Percentiles rank a stretch among this genome's conserved stretches.
phyloP scores from a whole-genome alignment of 2,329 filamentous ascomycete species.

The Arthrobotrys iridis region DNA sequence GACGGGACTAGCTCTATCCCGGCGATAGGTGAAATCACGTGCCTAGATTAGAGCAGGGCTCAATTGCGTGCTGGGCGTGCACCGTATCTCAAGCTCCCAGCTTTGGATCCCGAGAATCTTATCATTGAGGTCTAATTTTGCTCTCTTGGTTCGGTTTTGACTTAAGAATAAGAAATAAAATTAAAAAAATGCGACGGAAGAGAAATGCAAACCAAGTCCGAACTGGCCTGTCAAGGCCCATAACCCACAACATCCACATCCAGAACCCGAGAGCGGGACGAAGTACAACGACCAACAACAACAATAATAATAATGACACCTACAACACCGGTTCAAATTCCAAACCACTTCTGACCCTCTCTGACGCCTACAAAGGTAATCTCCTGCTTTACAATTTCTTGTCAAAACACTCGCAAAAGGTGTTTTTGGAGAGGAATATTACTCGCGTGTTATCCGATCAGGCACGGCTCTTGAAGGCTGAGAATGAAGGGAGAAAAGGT shows the following conservation, averaged over 20 bases:
- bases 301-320: neutral
- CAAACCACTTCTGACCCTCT: neutral
- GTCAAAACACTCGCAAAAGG: conserved; percentile 7
- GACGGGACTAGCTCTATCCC: neutral
- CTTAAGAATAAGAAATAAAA: too few relatives aligned
- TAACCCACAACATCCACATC: neutral
- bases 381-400: conserved; percentile 16
- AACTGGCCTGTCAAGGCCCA: neutral
- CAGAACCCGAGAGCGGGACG: neutral
- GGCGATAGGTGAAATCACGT: neutral
- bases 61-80: too few relatives aligned
- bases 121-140: too few relatives aligned
- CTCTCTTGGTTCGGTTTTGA: too few relatives aligned
- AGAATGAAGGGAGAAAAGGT: conserved; percentile 16
- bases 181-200: neutral
- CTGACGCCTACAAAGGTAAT: conserved; percentile 25
- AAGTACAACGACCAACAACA: neutral
- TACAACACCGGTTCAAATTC: neutral
- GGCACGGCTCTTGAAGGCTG: neutral
- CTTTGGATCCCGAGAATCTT: too few relatives aligned
- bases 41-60: neutral
- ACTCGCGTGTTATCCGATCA: conserved; percentile 9
- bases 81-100: too few relatives aligned
- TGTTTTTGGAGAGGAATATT: conserved; percentile 30
- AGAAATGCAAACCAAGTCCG: neutral